Conservation (phyloP, 2,329 filamentous ascomycete genomes). For the Talaromyces islandicus region DNA sequence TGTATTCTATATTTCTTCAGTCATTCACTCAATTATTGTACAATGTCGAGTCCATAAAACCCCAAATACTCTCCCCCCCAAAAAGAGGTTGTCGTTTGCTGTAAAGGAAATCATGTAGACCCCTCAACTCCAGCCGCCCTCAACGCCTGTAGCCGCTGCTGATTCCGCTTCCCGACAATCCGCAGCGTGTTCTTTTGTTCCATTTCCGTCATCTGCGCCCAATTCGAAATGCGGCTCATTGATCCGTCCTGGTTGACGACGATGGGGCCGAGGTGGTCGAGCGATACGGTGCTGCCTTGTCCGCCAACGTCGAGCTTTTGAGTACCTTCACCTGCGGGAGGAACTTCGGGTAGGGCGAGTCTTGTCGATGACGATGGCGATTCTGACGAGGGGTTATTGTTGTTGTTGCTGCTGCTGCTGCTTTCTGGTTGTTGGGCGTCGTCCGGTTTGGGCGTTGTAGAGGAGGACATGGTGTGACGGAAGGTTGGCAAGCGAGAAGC, state of each 20-base stretch:
- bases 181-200: constrained; percentile 63
- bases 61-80: background rate
- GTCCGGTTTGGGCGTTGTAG: background rate
- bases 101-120: background rate
- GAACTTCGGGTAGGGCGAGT: constrained; percentile 7
- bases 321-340: background rate
- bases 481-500: background rate
- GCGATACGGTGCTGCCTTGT: constrained; percentile 42
- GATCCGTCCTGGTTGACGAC: constrained; percentile 70
- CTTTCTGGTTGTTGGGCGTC: background rate
- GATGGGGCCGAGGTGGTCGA: constrained; percentile 66
- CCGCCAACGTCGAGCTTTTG: constrained; percentile 59
- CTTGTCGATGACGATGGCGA: background rate
- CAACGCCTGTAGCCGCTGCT: constrained; percentile 54
- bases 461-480: constrained; percentile 2
- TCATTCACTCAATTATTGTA: background rate
- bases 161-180: constrained; percentile 63
- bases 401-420: background rate
- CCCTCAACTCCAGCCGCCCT: constrained; percentile 28
- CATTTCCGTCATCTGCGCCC: constrained; percentile 63
- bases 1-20: background rate
- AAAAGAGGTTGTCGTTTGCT: no score
- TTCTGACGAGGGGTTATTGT: background rate
- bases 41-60: background rate
- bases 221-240: constrained; percentile 65